These are phyloP conservation scores for Mycena sp. DNA, from an alignment of 1,284 basidiomycete species.

Conservation along the genomic window DNA sequence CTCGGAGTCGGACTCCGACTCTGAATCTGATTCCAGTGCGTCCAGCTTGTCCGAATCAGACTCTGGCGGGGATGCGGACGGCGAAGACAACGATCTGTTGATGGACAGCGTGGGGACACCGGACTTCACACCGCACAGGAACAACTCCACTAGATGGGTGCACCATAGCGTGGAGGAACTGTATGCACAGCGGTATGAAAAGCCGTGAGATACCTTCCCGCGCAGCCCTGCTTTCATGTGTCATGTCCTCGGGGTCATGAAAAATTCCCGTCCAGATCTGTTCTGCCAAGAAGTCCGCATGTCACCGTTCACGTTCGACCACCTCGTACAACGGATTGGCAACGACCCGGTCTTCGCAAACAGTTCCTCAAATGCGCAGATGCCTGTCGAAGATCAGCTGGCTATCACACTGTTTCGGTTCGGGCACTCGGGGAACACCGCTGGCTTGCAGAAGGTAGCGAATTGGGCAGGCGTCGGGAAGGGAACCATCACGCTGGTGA, in stretches of 20 bases:
- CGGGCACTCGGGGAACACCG: constrained; percentile 46
- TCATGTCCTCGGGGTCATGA: neutral
- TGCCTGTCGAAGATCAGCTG: constrained; percentile 41
- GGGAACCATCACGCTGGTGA: constrained; percentile 42
- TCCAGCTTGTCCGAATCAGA: too few species aligned
- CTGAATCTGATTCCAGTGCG: too few species aligned
- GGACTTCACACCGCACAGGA: neutral
- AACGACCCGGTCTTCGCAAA: constrained; percentile 9
- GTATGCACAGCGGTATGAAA: too few species aligned
- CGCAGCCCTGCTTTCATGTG: neutral
- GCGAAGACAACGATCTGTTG: neutral
- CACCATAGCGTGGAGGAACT: too few species aligned
- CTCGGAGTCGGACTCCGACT: neutral
- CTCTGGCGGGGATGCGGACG: neutral
- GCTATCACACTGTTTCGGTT: constrained; percentile 44
- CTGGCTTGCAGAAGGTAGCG: constrained; percentile 35
- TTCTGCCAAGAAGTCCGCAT: too few species aligned
- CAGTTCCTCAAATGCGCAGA: constrained; percentile 4
- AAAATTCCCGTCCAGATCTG: neutral
- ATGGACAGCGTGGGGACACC: too few species aligned
- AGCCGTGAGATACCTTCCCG: too few species aligned
- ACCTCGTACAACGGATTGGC: neutral
- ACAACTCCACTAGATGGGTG: neutral
- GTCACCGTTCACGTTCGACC: constrained; percentile 8
- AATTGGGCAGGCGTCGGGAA: constrained; percentile 41